Evolutionary conservation across 179 eudicot species (phyloP).

Genomic region (Spergularia azorica): DNA sequence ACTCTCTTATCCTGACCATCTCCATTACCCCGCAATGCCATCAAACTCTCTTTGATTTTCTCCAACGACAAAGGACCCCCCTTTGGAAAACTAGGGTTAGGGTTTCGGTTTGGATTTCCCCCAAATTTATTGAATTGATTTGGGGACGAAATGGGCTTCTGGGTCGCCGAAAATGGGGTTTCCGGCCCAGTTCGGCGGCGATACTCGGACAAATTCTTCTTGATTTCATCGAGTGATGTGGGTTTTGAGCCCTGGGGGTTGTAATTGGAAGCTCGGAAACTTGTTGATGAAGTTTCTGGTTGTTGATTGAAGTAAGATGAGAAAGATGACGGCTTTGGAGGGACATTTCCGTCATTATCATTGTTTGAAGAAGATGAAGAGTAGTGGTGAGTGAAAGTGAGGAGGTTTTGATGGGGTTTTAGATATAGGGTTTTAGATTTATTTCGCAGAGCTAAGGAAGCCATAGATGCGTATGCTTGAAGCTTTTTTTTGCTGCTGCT

Average conservation of each 20-base stretch:
- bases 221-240: constrained; percentile 39
- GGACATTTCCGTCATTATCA: constrained; percentile 20
- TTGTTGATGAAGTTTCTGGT: constrained; percentile 38
- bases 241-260: not conserved
- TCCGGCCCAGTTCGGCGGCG: constrained; percentile 30
- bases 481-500: no score
- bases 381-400: constrained; percentile 31
- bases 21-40: constrained; percentile 1
- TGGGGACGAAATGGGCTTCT: not conserved
- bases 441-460: constrained; percentile 36
- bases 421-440: constrained; percentile 20
- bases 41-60: constrained; percentile 39
- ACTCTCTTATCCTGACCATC: not conserved
- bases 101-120: not conserved
- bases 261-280: not conserved
- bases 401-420: constrained; percentile 13
- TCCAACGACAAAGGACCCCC: constrained; percentile 16
- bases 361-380: constrained; percentile 28
- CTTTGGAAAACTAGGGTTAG: not conserved
- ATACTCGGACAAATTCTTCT: constrained; percentile 44
- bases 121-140: constrained; percentile 20
- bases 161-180: not conserved
- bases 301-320: constrained; percentile 44
- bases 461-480: constrained; percentile 23
- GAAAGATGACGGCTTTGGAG: constrained; percentile 19